Percentiles rank a stretch among this genome's conserved stretches.
Evolutionary conservation across 805 yeast genomes (phyloP).

Genomic region (Candida bentonensis): DNA sequence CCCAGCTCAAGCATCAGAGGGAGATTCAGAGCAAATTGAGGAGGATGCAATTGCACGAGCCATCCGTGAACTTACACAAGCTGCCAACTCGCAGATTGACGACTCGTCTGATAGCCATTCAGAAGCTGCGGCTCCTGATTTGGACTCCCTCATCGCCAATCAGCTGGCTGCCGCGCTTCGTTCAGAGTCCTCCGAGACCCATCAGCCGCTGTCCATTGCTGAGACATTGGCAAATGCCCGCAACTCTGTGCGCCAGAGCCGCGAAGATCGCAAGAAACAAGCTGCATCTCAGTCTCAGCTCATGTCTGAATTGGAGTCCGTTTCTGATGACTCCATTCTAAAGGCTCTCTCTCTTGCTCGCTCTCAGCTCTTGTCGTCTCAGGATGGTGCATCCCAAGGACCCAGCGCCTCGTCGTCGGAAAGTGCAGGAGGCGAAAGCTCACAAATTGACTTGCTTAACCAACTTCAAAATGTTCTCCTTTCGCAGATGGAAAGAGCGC

Average conservation of each 20-base stretch:
- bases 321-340: neutral
- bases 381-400: neutral
- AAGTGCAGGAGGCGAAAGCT: too few species aligned
- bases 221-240: neutral
- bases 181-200: neutral
- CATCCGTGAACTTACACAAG: neutral
- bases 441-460: conserved; percentile 1
- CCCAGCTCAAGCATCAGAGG: neutral
- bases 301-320: neutral
- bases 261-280: neutral
- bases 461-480: neutral
- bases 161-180: neutral
- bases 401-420: neutral
- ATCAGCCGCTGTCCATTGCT: neutral
- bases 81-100: neutral
- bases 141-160: neutral
- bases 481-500: neutral
- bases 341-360: neutral
- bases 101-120: neutral
- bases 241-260: neutral
- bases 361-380: neutral
- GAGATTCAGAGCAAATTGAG: neutral
- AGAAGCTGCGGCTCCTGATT: neutral
- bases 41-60: neutral
- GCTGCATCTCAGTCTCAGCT: neutral